Evolutionary conservation across 257 asterid genomes (phyloP).

Genomic region (Striga asiatica): DNA sequence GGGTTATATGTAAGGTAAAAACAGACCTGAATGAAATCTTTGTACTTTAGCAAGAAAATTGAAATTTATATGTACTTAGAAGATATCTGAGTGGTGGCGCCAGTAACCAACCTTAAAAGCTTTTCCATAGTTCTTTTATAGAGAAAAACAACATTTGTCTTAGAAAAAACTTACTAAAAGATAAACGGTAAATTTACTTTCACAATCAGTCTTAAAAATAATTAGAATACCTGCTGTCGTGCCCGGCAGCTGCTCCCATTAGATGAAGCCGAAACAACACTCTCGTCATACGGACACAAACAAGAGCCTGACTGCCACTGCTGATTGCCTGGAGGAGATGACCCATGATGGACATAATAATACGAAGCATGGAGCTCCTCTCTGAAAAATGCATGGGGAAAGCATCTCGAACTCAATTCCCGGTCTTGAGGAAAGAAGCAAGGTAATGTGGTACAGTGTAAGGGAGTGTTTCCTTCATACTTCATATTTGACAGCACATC

Average conservation of each 20-base stretch:
- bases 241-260: conserved; percentile 24
- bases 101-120: too few species aligned
- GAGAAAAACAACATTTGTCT: background rate
- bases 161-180: background rate
- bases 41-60: too few species aligned
- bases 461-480: conserved; percentile 17
- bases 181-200: background rate
- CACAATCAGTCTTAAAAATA: background rate
- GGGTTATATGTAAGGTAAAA: too few species aligned
- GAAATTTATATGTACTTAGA: too few species aligned
- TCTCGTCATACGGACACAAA: conserved; percentile 25
- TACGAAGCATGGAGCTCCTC: conserved; percentile 48
- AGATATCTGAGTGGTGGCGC: too few species aligned
- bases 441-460: conserved; percentile 23
- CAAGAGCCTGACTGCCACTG: conserved; percentile 34
- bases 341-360: conserved; percentile 35
- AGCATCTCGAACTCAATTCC: conserved; percentile 28
- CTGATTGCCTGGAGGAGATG: conserved; percentile 33
- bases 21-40: too few species aligned
- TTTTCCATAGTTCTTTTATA: background rate
- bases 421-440: conserved; percentile 34
- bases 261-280: conserved; percentile 27
- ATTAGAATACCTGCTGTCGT: conserved; percentile 33
- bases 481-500: conserved; percentile 28
- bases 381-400: conserved; percentile 27